phyloP scores from a whole-genome alignment of 2,329 filamentous ascomycete species.

The Kalaharituber pfeilii region DNA sequence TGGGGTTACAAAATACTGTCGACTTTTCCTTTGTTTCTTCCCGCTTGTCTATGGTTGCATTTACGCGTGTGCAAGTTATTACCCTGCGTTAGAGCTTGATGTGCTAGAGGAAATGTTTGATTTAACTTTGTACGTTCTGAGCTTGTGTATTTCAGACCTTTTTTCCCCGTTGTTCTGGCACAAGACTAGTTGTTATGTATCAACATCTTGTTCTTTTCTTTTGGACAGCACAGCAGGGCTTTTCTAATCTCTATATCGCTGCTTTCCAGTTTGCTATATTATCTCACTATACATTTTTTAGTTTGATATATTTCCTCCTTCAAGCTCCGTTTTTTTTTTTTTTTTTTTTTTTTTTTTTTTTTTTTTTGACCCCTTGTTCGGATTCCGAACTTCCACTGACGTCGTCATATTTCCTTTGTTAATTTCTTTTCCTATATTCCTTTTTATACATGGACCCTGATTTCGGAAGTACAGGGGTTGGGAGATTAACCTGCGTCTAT shows the following conservation, averaged over 20 bases:
- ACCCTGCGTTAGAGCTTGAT: background rate
- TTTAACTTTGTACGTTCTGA: background rate
- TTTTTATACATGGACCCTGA: slow-evolving; percentile 5
- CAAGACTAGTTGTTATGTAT: too few relatives aligned
- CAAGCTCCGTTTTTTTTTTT: background rate
- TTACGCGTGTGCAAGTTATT: too few relatives aligned
- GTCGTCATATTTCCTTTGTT: slow-evolving; percentile 4
- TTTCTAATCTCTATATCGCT: background rate
- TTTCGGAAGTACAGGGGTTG: slow-evolving; percentile 1
- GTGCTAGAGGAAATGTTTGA: background rate
- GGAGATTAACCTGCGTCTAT: background rate
- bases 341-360: slow-evolving; percentile 7
- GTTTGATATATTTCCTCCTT: background rate
- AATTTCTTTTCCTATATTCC: slow-evolving; percentile 4
- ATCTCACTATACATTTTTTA: too few relatives aligned
- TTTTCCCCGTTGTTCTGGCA: too few relatives aligned
- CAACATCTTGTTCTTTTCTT: too few relatives aligned
- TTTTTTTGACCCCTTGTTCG: background rate
- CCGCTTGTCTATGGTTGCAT: background rate
- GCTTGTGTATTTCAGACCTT: background rate
- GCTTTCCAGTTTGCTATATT: too few relatives aligned
- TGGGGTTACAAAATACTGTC: background rate
- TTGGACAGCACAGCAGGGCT: background rate
- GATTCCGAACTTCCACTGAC: slow-evolving; percentile 3
- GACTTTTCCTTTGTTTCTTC: background rate